These are phyloP conservation scores for Fraxinus baroniana DNA, from an alignment of 305 asterid species.

Conservation along the genomic window DNA sequence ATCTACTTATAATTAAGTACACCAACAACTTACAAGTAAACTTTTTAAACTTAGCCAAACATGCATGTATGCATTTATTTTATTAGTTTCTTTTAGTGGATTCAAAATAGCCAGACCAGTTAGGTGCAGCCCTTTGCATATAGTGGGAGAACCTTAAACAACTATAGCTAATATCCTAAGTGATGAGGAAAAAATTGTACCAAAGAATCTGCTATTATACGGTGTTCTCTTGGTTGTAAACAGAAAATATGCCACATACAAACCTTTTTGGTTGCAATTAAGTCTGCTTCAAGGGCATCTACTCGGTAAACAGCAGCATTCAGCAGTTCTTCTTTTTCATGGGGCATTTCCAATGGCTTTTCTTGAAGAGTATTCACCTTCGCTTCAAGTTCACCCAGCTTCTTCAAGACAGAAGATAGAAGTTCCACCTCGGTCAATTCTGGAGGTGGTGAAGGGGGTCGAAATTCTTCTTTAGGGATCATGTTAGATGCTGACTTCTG, in stretches of 20 bases:
- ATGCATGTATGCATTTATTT: not conserved
- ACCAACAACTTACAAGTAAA: not conserved
- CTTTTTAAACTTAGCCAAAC: not conserved
- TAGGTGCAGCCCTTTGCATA: not conserved
- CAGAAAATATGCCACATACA: not conserved
- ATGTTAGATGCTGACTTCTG: constrained; percentile 43
- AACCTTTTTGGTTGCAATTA: constrained; percentile 98
- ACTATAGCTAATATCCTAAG: not conserved
- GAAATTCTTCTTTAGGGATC: constrained; percentile 62
- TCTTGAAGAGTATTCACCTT: constrained; percentile 72
- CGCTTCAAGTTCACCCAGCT: constrained; percentile 85
- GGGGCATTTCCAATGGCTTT: constrained; percentile 95
- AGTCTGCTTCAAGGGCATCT: constrained; percentile 96
- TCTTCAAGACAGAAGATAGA: constrained; percentile 68
- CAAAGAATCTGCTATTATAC: not conserved
- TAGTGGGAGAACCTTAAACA: not conserved
- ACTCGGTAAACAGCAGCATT: constrained; percentile 99
- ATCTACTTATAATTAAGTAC: not conserved
- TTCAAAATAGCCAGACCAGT: not conserved
- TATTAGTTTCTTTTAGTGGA: not conserved
- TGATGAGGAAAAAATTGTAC: not conserved
- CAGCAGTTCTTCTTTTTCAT: constrained; percentile 88
- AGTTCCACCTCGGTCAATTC: constrained; percentile 77
- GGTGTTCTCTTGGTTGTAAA: not conserved
- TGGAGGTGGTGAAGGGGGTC: constrained; percentile 82